These are phyloP conservation scores for Myriosclerotinia scirpicola DNA, from an alignment of 2,329 filamentous ascomycete species.

Conservation along the genomic window DNA sequence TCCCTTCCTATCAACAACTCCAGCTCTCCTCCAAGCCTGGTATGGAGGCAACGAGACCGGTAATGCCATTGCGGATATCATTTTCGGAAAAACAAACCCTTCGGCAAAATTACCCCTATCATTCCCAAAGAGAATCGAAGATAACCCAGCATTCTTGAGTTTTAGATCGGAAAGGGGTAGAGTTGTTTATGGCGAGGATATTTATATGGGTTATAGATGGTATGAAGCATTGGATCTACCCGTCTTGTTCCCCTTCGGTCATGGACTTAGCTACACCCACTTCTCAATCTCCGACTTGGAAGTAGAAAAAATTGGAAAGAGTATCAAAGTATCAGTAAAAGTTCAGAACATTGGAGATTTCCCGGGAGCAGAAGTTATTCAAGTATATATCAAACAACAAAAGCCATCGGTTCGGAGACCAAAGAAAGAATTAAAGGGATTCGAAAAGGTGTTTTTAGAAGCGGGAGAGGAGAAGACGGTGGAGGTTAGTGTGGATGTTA, in stretches of 20 bases:
- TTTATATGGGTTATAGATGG: constrained; percentile 79
- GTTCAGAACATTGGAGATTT: constrained; percentile 56
- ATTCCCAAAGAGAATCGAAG: constrained; percentile 66
- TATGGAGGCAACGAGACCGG: constrained; percentile 86
- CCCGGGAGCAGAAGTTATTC: constrained; percentile 55
- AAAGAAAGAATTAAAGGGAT: constrained; percentile 64
- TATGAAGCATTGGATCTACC: constrained; percentile 69
- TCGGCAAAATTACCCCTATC: constrained; percentile 72
- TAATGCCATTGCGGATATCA: constrained; percentile 74
- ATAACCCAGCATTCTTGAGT: constrained; percentile 76
- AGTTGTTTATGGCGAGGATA: constrained; percentile 74
- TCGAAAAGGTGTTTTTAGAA: constrained; percentile 61
- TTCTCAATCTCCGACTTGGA: constrained; percentile 47
- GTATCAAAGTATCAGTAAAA: background rate
- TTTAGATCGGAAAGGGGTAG: constrained; percentile 69
- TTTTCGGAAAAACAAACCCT: constrained; percentile 62
- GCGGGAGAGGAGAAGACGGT: constrained; percentile 59
- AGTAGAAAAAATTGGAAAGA: background rate
- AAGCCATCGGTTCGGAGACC: constrained; percentile 51
- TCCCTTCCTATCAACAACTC: constrained; percentile 60
- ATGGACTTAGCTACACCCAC: constrained; percentile 75
- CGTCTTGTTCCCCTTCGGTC: constrained; percentile 73
- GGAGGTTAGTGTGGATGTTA: constrained; percentile 51
- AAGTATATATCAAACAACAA: constrained; percentile 57
- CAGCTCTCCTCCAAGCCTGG: constrained; percentile 72